Percentiles rank a stretch among this genome's conserved stretches.
These are phyloP conservation scores for Discostella stelligeroides DNA, from an alignment of 108 stramenopile genomes.

Conservation along the genomic window DNA sequence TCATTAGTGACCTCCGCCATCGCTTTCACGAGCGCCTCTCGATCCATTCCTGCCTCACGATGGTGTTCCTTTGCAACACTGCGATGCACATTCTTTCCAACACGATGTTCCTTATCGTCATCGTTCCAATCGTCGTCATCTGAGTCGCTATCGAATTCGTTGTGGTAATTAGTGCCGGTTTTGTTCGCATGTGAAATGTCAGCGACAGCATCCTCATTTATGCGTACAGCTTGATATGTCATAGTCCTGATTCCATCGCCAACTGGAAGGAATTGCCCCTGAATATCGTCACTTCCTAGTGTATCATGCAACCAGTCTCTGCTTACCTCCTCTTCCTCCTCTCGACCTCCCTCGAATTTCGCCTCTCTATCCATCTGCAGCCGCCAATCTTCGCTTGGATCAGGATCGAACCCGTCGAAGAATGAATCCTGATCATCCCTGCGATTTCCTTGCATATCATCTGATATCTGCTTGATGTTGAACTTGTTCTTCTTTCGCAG, in stretches of 20 bases:
- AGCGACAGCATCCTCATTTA: background rate
- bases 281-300: slow-evolving; percentile 1
- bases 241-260: slow-evolving; percentile 7
- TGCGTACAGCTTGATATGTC: slow-evolving; percentile 1
- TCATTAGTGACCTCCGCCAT: slow-evolving; percentile 23
- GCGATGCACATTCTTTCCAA: background rate
- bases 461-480: slow-evolving; percentile 39
- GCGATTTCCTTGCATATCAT: slow-evolving; percentile 41
- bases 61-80: background rate
- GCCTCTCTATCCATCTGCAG: slow-evolving; percentile 9
- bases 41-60: background rate
- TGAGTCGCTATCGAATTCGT: slow-evolving; percentile 30
- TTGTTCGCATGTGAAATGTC: background rate
- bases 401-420: slow-evolving; percentile 34
- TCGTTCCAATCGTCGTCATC: slow-evolving; percentile 28
- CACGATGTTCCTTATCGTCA: background rate
- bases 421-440: slow-evolving; percentile 45
- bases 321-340: slow-evolving; percentile 3
- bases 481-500: slow-evolving; percentile 49
- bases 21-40: slow-evolving; percentile 16
- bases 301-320: slow-evolving; percentile 37
- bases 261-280: slow-evolving; percentile 1
- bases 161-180: slow-evolving; percentile 1
- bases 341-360: slow-evolving; percentile 2
- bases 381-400: slow-evolving; percentile 24